These are phyloP conservation scores for Pyrenophora seminiperda DNA, from an alignment of 2,329 filamentous ascomycete genomes.

Conservation along the genomic window DNA sequence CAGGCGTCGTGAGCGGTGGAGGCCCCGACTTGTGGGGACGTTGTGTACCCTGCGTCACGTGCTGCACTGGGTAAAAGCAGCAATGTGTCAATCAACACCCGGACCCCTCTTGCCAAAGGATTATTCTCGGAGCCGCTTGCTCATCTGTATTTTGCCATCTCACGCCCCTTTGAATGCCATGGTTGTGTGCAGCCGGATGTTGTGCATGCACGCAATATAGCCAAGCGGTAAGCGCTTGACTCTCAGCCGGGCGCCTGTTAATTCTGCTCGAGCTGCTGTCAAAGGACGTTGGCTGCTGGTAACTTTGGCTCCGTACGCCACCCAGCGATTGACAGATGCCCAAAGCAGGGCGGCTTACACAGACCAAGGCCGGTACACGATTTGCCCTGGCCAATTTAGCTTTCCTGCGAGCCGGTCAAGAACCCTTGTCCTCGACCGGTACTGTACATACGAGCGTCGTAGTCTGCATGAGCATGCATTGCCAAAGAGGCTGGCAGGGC, in stretches of 20 bases:
- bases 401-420: neutral
- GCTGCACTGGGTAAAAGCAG: constrained; percentile 22
- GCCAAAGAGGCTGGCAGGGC: constrained; percentile 15
- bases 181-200: constrained; percentile 19
- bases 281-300: constrained; percentile 9
- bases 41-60: constrained; percentile 20
- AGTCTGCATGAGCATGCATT: neutral
- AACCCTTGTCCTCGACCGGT: constrained; percentile 1
- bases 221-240: constrained; percentile 13
- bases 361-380: constrained; percentile 5
- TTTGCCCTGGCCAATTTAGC: neutral
- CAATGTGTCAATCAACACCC: constrained; percentile 16
- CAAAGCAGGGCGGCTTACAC: constrained; percentile 1
- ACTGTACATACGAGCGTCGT: constrained; percentile 1
- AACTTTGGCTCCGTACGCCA: neutral
- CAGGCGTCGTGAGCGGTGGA: constrained; percentile 26
- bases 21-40: constrained; percentile 23
- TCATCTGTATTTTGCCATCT: constrained; percentile 13
- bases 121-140: constrained; percentile 18
- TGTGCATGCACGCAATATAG: constrained; percentile 22
- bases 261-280: constrained; percentile 6
- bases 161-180: constrained; percentile 16
- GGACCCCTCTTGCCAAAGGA: constrained; percentile 15
- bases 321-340: neutral
- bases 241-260: constrained; percentile 5